These are phyloP conservation scores for Nosema granulosis DNA, from an alignment of 371 early-diverging fungal species.

Conservation along the genomic window DNA sequence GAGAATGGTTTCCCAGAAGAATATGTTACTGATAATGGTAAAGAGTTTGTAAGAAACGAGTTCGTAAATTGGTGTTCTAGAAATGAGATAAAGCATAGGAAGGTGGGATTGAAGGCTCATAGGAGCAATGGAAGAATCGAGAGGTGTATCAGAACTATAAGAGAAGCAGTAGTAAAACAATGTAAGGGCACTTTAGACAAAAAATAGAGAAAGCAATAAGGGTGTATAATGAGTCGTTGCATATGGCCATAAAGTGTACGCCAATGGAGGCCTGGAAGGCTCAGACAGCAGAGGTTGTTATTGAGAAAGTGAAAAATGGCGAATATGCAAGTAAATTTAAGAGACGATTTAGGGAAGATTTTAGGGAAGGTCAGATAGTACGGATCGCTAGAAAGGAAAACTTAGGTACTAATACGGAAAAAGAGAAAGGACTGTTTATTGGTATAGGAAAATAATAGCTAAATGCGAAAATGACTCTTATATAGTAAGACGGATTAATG, in stretches of 20 bases:
- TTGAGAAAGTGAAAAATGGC: constrained; percentile 12
- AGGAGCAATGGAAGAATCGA: constrained; percentile 29
- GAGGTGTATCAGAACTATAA: constrained; percentile 32
- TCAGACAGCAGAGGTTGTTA: constrained; percentile 2
- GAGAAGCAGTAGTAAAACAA: constrained; percentile 18
- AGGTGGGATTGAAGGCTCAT: constrained; percentile 16
- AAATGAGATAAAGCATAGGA: constrained; percentile 4
- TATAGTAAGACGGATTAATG: constrained; percentile 2
- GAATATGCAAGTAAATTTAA: constrained; percentile 15
- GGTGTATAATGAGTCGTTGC: background rate
- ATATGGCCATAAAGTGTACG: constrained; percentile 16
- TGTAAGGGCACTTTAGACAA: background rate
- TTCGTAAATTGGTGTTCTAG: background rate
- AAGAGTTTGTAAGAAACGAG: constrained; percentile 14
- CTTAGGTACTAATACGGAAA: background rate
- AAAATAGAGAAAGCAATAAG: constrained; percentile 9
- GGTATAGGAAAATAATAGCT: background rate
- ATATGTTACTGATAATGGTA: constrained; percentile 45
- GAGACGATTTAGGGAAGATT: background rate
- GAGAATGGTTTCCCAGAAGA: constrained; percentile 14
- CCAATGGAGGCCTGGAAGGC: constrained; percentile 2
- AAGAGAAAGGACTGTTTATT: constrained; percentile 5
- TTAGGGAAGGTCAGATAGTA: background rate
- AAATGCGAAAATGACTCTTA: constrained; percentile 17
- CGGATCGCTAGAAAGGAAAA: background rate